phyloP scores from a whole-genome alignment of 495 filamentous ascomycete genomes.

The Penicillium subrubescens region DNA sequence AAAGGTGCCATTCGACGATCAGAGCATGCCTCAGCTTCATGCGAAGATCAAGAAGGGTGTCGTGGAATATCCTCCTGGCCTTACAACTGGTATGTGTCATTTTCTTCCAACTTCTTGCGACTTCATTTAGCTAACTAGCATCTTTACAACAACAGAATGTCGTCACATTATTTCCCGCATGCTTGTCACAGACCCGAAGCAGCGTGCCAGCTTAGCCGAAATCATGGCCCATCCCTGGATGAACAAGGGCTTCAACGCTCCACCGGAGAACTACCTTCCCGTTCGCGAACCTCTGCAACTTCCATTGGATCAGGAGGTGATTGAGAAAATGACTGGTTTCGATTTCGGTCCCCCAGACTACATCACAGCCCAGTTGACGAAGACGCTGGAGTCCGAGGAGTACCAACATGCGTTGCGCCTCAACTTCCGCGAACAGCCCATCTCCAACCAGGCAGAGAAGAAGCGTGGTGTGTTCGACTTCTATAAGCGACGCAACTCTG shows the following conservation, averaged over 20 bases:
- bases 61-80: conserved; percentile 94
- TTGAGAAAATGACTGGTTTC: conserved; percentile 95
- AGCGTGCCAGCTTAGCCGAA: conserved; percentile 83
- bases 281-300: conserved; percentile 80
- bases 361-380: conserved; percentile 79
- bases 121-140: neutral
- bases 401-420: conserved; percentile 79
- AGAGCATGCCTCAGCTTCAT: conserved; percentile 98
- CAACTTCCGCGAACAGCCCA: conserved; percentile 65
- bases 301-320: conserved; percentile 79
- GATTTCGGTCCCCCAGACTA: conserved; percentile 89
- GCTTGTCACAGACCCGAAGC: conserved; percentile 91
- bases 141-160: conserved; percentile 65
- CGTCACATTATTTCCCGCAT: conserved; percentile 92
- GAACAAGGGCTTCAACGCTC: conserved; percentile 82
- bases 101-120: neutral
- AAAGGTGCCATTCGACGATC: conserved; percentile 98
- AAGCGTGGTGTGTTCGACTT: conserved; percentile 94
- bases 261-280: conserved; percentile 90
- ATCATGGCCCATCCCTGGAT: conserved; percentile 98
- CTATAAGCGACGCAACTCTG: conserved; percentile 90
- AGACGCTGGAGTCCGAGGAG: conserved; percentile 83
- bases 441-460: conserved; percentile 73
- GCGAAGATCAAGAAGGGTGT: conserved; percentile 98
- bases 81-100: conserved; percentile 72